Conservation (phyloP, 805 yeast species). For the Yarrowia alimentaria region DNA sequence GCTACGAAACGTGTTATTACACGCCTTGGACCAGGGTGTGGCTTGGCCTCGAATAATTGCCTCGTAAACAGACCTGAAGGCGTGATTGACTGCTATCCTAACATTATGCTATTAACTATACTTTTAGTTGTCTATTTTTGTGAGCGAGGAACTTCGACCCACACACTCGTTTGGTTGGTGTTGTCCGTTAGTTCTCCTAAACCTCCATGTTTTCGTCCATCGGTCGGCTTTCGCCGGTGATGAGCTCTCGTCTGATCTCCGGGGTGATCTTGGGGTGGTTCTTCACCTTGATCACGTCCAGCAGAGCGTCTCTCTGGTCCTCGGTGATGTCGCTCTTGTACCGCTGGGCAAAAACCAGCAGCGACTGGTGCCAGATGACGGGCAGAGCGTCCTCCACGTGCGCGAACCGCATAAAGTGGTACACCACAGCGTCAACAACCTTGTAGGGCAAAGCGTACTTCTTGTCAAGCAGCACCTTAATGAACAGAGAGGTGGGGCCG, state of each 20-base stretch:
- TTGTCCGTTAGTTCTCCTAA: slow-evolving; percentile 29
- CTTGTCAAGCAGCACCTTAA: slow-evolving; percentile 84
- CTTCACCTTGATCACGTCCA: slow-evolving; percentile 88
- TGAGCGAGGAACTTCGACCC: too few relatives aligned
- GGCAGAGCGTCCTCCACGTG: slow-evolving; percentile 60
- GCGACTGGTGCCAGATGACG: slow-evolving; percentile 96
- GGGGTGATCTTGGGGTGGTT: slow-evolving; percentile 87
- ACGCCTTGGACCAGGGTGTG: too few relatives aligned
- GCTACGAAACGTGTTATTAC: too few relatives aligned
- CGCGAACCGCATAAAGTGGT: slow-evolving; percentile 82
- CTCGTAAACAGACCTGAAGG: too few relatives aligned
- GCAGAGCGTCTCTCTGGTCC: slow-evolving; percentile 91
- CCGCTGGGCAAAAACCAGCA: slow-evolving; percentile 89
- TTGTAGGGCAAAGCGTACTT: slow-evolving; percentile 96
- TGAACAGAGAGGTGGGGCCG: slow-evolving; percentile 88
- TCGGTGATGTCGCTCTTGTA: slow-evolving; percentile 98
- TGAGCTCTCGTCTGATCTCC: slow-evolving; percentile 87
- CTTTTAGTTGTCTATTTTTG: too few relatives aligned
- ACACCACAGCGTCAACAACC: slow-evolving; percentile 90
- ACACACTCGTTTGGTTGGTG: too few relatives aligned
- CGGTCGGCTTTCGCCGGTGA: slow-evolving; percentile 61
- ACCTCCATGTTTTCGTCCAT: slow-evolving; percentile 29
- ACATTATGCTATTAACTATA: too few relatives aligned
- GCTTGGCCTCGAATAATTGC: too few relatives aligned
- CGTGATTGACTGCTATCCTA: too few relatives aligned